Base-by-base conservation (phyloP, 192 early-diverging fungal genomes). In the Oehlia diaphana region DNA sequence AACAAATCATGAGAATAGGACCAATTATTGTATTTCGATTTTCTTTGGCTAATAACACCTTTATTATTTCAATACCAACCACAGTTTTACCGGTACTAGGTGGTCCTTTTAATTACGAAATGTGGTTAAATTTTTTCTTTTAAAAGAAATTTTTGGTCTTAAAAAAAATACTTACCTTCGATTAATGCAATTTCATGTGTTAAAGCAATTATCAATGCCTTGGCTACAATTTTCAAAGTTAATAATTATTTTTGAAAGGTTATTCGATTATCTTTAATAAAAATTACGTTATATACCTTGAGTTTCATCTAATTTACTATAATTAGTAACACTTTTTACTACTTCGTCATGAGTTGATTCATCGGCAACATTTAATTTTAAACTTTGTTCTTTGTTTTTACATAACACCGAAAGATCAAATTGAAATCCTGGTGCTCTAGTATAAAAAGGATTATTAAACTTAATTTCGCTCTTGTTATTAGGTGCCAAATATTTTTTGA, bases 41-140 rank as follows among this genome's bases (percentile, higher is more conserved):
- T 53, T 49, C 12, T 19, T 9, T 26, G 7, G 80, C 74, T 12
- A 84, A 61, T 4, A 89, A 82, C 6, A 85, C 85, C 28, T 69
- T 71, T 74, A 89, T 86, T 35, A 86, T 63, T 74, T 87, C 78
- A 6, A 92, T 83, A 47, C 90, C 89, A 58, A 91, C 84, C 26
- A 68, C 85, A n/a, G 87, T 81, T 77, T 88, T 90, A 13, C 87
- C 87, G 0, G 86, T 90, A 23, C 89, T 86, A 2, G 88, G 88
- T 4, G 88, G 90, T 33, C 88, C 86, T 77, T 0, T 42, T 23
- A 14, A 73, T 47, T 12, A 16, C 13, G 12, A 19, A 33, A 47
- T 12, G 10, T 0, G 10, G 0, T 42, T 42, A 42, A 9, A 31
- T 31, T 37, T 37, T 42, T 42, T n/a, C 7, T 42, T 42, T 31